phyloP scores from a whole-genome alignment of 2,329 filamentous ascomycete species.

The Colletotrichum sp. region DNA sequence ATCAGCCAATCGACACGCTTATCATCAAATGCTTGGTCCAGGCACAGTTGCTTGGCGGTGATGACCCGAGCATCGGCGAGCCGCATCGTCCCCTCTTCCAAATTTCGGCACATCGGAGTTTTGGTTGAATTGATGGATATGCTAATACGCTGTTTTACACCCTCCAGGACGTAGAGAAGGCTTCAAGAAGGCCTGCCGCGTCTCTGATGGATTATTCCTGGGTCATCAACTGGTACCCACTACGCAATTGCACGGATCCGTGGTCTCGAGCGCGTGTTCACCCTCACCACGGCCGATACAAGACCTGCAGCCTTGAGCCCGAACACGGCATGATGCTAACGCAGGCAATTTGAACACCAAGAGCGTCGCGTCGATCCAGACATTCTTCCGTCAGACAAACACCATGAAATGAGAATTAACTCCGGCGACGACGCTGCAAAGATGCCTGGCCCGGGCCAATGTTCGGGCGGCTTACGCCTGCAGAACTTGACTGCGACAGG shows the following conservation, averaged over 20 bases:
- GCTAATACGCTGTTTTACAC: fast-evolving
- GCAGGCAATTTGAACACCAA: neutral
- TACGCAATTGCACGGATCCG: neutral
- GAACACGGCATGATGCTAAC: neutral
- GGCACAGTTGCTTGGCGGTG: conserved; percentile 4
- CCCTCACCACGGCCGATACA: fast-evolving
- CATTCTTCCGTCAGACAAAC: neutral
- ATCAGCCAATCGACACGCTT: neutral
- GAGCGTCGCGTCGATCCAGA: neutral
- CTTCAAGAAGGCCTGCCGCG: neutral
- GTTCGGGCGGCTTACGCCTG: neutral
- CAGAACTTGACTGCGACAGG: neutral
- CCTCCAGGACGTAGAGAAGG: neutral
- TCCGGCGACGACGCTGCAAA: neutral
- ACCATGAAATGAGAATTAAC: neutral
- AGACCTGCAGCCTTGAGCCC: neutral
- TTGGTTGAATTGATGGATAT: neutral
- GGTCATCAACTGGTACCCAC: neutral
- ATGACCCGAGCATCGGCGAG: neutral
- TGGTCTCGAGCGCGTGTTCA: fast-evolving
- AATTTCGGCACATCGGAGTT: neutral
- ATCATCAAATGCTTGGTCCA: neutral
- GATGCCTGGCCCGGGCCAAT: neutral
- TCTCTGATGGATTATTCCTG: fast-evolving
- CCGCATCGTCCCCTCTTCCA: neutral